phyloP scores from a whole-genome alignment of 805 yeast species.

The Saitoella complicata region DNA sequence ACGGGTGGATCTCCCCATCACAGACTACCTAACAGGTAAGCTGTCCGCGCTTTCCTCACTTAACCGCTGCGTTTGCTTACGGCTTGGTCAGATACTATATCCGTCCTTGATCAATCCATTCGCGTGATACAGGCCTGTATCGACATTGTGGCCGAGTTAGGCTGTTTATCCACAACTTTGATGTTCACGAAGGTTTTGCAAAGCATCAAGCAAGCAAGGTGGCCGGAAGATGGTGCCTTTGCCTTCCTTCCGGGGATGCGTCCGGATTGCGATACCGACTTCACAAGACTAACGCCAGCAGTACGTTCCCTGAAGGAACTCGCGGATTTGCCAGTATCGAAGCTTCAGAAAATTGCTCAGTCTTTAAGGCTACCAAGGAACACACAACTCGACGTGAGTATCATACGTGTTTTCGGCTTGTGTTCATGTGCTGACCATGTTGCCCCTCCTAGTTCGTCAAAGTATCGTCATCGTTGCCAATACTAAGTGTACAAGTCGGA shows the following conservation, averaged over 20 bases:
- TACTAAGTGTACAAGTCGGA: slow-evolving; percentile 6
- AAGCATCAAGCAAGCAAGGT: slow-evolving; percentile 71
- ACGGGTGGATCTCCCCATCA: slow-evolving; percentile 69
- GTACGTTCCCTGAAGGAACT: slow-evolving; percentile 5
- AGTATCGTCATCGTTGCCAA: slow-evolving; percentile 45
- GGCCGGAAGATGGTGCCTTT: slow-evolving; percentile 69
- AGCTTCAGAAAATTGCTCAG: slow-evolving; percentile 4
- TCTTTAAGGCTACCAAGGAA: background rate
- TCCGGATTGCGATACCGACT: slow-evolving; percentile 5
- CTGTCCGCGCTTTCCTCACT: too few relatives aligned
- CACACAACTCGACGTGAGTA: background rate
- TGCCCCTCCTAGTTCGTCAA: slow-evolving; percentile 23
- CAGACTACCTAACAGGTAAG: slow-evolving; percentile 62
- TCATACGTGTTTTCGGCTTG: background rate
- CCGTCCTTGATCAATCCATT: slow-evolving; percentile 83
- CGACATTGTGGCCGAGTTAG: slow-evolving; percentile 77
- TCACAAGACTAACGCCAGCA: slow-evolving; percentile 4
- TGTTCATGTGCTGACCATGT: background rate
- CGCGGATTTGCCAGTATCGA: slow-evolving; percentile 4
- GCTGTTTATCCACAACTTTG: slow-evolving; percentile 46
- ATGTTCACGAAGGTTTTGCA: slow-evolving; percentile 58
- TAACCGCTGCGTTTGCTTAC: too few relatives aligned
- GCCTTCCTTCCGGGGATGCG: slow-evolving; percentile 35
- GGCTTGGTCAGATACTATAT: slow-evolving; percentile 45
- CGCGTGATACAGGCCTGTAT: slow-evolving; percentile 87